These are phyloP conservation scores for Talaromyces albobiverticillius DNA, from an alignment of 2,329 filamentous ascomycete species.

Conservation along the genomic window DNA sequence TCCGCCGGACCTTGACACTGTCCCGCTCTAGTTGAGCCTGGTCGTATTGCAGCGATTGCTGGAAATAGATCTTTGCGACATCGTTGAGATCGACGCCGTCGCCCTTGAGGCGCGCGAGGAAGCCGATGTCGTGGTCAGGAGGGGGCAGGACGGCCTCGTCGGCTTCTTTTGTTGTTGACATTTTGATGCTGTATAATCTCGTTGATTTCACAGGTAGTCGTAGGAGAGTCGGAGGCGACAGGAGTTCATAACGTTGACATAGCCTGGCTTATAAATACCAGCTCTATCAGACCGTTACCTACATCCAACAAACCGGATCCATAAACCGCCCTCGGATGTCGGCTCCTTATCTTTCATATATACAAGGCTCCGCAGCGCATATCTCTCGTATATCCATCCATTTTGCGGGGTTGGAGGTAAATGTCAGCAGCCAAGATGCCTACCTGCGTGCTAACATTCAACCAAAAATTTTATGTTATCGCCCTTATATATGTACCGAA, in stretches of 20 bases:
- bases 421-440: no score
- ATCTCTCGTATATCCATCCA: no score
- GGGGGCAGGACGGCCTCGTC: not conserved
- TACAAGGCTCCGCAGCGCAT: not conserved
- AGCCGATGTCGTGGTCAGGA: not conserved
- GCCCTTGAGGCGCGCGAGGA: not conserved
- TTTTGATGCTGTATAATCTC: not conserved
- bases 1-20: slow-evolving; percentile 31
- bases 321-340: no score
- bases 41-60: slow-evolving; percentile 35
- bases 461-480: no score
- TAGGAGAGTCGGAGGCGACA: not conserved
- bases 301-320: no score
- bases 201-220: not conserved
- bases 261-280: not conserved
- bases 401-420: no score
- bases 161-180: not conserved
- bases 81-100: not conserved
- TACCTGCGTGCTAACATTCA: no score
- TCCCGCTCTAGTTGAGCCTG: slow-evolving; percentile 31
- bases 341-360: no score
- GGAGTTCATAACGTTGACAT: not conserved
- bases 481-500: not conserved
- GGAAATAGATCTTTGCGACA: slow-evolving; percentile 16
- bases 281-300: no score